Base-by-base conservation (phyloP, 345 rosid species). In the Cochlearia excelsa region DNA sequence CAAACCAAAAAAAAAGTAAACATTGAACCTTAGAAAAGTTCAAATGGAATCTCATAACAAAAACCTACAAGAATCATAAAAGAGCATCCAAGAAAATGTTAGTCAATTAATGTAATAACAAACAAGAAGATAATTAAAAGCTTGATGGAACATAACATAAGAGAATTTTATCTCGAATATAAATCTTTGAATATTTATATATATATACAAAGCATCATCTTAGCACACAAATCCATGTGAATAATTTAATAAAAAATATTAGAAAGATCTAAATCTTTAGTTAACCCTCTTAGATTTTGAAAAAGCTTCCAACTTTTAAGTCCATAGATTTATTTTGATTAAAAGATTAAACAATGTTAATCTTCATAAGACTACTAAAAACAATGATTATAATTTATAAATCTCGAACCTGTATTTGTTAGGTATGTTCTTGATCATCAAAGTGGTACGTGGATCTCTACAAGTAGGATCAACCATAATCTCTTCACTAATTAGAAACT, bases 401-500 rank as follows among this genome's bases (percentile, higher is more conserved):
- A 45, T 3, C n/a, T 60, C 71, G 7, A 58, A 72, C 71, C 75
- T 72, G 66, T 66, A 72, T 63, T 72, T 72, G 54, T 72, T 72
- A 51, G 75, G 75, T 59, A 72, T 72, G 75, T 72, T 72, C 42
- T 60, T 72, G 66, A 72, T 72, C 75, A 72, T 72, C 58, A 72
- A 66, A 47, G 75, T 72, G 35, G 75, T 72, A 60, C 75, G 75
- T 33, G 57, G 75, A 60, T 72, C 75, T 66, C 75, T 75, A 53
- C 76, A 65, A 70, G 68, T 78, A 1, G 88, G 59, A 71, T 71
- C 48, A 38, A 46, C 71, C 62, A 64, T 57, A 47, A 66, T 64
- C 47, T 77, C 85, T 57, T 80, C 95, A 51, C 77, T 82, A 6
- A 93, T 82, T n/a, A 85, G 82, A 62, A 89, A 93, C 39, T 89